These are phyloP conservation scores for Amanita jacksonii DNA, from an alignment of 768 basidiomycete species.

Conservation along the genomic window DNA sequence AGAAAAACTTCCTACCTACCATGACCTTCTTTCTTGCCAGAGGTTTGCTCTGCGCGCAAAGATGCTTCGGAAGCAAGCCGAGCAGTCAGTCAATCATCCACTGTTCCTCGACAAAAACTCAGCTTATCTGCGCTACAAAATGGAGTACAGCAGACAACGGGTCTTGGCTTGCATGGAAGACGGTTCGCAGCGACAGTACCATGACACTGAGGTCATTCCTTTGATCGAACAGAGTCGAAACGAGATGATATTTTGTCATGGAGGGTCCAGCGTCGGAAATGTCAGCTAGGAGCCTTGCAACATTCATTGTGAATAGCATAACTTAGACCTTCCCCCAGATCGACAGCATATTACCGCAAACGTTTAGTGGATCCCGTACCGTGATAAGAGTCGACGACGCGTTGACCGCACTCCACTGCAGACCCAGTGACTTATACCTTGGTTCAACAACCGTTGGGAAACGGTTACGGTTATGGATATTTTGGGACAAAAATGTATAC, in stretches of 20 bases:
- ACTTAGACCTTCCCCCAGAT: neutral
- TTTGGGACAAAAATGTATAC: conserved; percentile 39
- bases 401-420: conserved; percentile 15
- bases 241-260: conserved; percentile 11
- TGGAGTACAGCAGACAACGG: conserved; percentile 15
- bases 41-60: conserved; percentile 31
- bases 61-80: conserved; percentile 21
- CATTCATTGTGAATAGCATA: neutral
- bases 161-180: neutral
- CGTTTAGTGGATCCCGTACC: neutral
- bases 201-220: conserved; percentile 7
- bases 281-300: neutral
- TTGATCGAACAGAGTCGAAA: conserved; percentile 7
- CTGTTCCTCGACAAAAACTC: conserved; percentile 29
- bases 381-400: conserved; percentile 4
- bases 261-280: conserved; percentile 12
- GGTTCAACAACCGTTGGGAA: conserved; percentile 20
- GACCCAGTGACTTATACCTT: conserved; percentile 24
- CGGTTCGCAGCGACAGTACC: neutral
- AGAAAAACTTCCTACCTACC: conserved; percentile 25
- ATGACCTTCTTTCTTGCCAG: conserved; percentile 24
- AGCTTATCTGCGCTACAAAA: conserved; percentile 12
- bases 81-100: conserved; percentile 23
- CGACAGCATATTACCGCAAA: conserved; percentile 6
- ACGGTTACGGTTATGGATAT: conserved; percentile 23